Percentiles rank a stretch among this genome's conserved stretches.
Conservation (phyloP, 2,329 filamentous ascomycete genomes). For the Talaromyces sp. region DNA sequence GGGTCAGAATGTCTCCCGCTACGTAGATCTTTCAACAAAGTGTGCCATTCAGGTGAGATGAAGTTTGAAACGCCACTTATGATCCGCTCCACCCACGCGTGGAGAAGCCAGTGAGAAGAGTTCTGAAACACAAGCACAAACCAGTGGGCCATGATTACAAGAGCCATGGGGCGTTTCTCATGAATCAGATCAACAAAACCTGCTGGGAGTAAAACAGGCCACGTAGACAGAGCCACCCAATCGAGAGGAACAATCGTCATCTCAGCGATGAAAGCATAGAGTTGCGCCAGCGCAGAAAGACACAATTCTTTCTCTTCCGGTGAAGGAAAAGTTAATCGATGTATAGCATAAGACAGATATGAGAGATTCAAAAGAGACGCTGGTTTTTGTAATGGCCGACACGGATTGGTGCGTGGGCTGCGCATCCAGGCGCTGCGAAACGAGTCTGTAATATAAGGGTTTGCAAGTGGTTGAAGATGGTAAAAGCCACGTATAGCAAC, state of each 20-base stretch:
- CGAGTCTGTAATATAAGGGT: background rate
- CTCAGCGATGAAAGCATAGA: background rate
- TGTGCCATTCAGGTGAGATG: background rate
- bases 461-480: background rate
- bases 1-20: background rate
- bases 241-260: background rate
- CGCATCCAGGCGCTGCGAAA: background rate
- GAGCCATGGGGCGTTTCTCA: background rate
- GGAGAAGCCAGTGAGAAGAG: background rate
- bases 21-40: background rate
- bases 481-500: constrained; percentile 1
- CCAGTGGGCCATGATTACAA: background rate
- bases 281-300: background rate
- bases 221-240: background rate
- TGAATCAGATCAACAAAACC: background rate
- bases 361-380: background rate
- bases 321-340: background rate
- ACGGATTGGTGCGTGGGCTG: background rate
- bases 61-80: background rate
- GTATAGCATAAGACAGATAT: background rate
- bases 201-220: background rate
- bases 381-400: background rate
- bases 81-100: background rate
- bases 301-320: background rate
- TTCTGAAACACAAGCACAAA: constrained; percentile 1